Percentiles rank a stretch among this genome's conserved stretches.
Conservation (phyloP, 2,329 filamentous ascomycete species). For the Aspergillus luchuensis region DNA sequence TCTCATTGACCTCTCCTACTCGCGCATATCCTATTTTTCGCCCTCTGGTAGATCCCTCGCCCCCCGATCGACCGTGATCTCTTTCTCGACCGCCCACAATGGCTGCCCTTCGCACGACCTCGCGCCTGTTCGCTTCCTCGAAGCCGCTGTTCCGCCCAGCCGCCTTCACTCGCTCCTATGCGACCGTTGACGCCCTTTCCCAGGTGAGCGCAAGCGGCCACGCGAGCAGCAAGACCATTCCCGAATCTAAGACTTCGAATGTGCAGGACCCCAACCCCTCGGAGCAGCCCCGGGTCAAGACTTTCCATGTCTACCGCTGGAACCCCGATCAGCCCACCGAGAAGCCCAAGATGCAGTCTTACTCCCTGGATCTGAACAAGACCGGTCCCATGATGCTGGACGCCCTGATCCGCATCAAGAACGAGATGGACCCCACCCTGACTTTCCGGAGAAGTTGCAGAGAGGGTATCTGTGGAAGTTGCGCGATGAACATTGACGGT, state of each 20-base stretch:
- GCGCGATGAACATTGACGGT: slow-evolving; percentile 99
- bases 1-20: slow-evolving; percentile 7
- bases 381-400: slow-evolving; percentile 98
- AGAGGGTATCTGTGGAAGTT: slow-evolving; percentile 98
- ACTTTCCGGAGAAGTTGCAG: slow-evolving; percentile 95
- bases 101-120: slow-evolving; percentile 53
- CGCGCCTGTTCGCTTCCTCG: slow-evolving; percentile 47
- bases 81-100: slow-evolving; percentile 35
- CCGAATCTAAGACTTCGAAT: slow-evolving; percentile 60
- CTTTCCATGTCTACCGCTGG: slow-evolving; percentile 99
- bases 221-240: slow-evolving; percentile 36
- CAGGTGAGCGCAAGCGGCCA: slow-evolving; percentile 32
- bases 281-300: slow-evolving; percentile 71
- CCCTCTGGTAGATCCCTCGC: slow-evolving; percentile 13
- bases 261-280: slow-evolving; percentile 62
- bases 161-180: slow-evolving; percentile 48
- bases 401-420: slow-evolving; percentile 97
- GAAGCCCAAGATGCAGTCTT: slow-evolving; percentile 95
- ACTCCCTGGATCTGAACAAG: slow-evolving; percentile 96
- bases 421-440: slow-evolving; percentile 93
- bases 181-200: slow-evolving; percentile 46
- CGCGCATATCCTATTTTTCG: slow-evolving; percentile 3
- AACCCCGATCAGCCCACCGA: slow-evolving; percentile 88
- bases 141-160: slow-evolving; percentile 47
- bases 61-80: slow-evolving; percentile 16